Base-by-base conservation (phyloP, 1,139 yeast species). In the Kurtzmaniella quercitrusa region DNA sequence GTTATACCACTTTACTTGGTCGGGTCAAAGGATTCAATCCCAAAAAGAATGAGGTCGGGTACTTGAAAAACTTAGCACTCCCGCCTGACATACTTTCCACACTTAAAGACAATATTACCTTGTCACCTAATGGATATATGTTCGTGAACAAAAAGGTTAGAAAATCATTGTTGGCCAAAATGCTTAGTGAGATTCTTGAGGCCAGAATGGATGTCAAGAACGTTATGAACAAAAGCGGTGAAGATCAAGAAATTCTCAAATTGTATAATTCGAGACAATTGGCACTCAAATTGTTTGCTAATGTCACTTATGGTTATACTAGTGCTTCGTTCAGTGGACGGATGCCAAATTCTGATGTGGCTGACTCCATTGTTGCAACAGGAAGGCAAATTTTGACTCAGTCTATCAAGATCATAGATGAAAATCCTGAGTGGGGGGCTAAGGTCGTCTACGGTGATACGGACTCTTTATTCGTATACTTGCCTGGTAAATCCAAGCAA, bases 371-470 rank as follows among this genome's bases (percentile, higher is more conserved):
- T 57, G 98, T 93, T 0, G 81, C 93, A 21, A 83, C 94, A 0
- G 98, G 94, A 0, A 69, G 98, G 45, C 97, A 91, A 59, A 84
- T 89, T 0, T 63, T 93, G 42, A 82, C 80, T 41, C 71, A 74
- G 42, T 85, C 97, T 0, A 83, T 89, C 35, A 76, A 76, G 3
- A 56, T 76, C 41, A 89, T 93, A 43, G 94, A 88, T 47, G 52
- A 58, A 0, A 74, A 78, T 22, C 52, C 54, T 1, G 57, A 70
- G 28, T 87, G 88, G 87, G 91, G 93, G 2, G 97, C 96, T 0
- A 83, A 86, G 53, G 97, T 93, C 0, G 96, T 93, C 0, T 93
- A 93, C 60, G 98, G 98, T 4, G 98, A 93, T 60, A 93, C 98
- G 0, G 98, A 93, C 61, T 87, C 96, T 36, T 64, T 93, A 42